Evolutionary conservation across 2,329 filamentous ascomycete species (phyloP).

Genomic region (Xylaria sp.): DNA sequence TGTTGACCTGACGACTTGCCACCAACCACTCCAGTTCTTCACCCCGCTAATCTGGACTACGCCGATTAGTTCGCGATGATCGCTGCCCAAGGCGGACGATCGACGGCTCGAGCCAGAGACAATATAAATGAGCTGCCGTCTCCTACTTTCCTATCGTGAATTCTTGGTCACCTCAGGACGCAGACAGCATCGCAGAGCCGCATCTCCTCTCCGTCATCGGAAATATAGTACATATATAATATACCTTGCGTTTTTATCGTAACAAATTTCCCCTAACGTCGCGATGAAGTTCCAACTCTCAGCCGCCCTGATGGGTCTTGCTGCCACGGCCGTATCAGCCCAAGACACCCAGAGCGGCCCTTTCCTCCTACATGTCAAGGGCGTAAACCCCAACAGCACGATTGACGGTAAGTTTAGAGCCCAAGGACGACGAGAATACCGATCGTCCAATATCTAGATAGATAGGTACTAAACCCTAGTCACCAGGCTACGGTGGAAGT

Average conservation of each 20-base stretch:
- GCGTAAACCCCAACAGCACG: slow-evolving; percentile 41
- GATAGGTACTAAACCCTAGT: slow-evolving; percentile 27
- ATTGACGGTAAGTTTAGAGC: slow-evolving; percentile 45
- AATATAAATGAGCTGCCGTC: slow-evolving; percentile 28
- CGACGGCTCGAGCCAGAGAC: slow-evolving; percentile 5
- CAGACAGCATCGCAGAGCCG: slow-evolving; percentile 3
- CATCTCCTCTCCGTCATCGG: slow-evolving; percentile 22
- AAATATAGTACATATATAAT: background rate
- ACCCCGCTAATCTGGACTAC: slow-evolving; percentile 14
- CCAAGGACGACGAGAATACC: background rate
- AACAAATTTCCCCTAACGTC: slow-evolving; percentile 16
- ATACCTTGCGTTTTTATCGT: background rate
- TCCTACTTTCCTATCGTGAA: slow-evolving; percentile 11
- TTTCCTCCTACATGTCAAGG: slow-evolving; percentile 51
- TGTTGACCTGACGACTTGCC: slow-evolving; percentile 14
- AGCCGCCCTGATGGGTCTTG: slow-evolving; percentile 46
- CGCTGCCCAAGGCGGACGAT: slow-evolving; percentile 27
- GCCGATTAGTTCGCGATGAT: slow-evolving; percentile 27
- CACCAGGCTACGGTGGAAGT: slow-evolving; percentile 47
- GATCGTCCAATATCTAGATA: too few relatives aligned
- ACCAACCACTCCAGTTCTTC: slow-evolving; percentile 5
- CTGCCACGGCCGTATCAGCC: slow-evolving; percentile 46
- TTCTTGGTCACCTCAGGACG: background rate
- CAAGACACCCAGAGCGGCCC: slow-evolving; percentile 50
- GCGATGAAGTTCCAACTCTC: slow-evolving; percentile 49